Evolutionary conservation across 208 protist species (phyloP).

Genomic region (Trypanosoma congolense): DNA sequence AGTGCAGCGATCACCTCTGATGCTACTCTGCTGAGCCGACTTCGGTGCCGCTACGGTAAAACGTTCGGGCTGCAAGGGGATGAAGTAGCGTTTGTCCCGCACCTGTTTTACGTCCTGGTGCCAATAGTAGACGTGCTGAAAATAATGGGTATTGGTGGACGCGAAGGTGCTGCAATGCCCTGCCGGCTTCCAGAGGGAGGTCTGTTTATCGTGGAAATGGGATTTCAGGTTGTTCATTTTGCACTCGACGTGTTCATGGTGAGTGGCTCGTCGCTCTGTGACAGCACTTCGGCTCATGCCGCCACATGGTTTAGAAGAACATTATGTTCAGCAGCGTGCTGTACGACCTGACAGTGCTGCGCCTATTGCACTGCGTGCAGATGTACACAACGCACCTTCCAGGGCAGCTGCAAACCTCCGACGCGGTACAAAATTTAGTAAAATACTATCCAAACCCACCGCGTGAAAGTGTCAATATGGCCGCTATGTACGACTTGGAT

Average conservation of each 20-base stretch:
- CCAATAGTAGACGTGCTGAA: conserved; percentile 16
- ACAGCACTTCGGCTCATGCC: conserved; percentile 41
- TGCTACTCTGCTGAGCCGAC: conserved; percentile 58
- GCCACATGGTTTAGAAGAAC: conserved; percentile 65
- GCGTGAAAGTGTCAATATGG: conserved; percentile 44
- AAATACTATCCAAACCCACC: conserved; percentile 77
- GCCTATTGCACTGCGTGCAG: conserved; percentile 24
- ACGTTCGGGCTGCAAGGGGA: conserved; percentile 32
- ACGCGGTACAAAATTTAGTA: conserved; percentile 57
- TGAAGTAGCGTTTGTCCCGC: conserved; percentile 18
- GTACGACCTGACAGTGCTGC: conserved; percentile 66
- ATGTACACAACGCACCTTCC: conserved; percentile 40
- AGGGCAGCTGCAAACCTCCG: conserved; percentile 33
- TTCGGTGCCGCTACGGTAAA: conserved; percentile 84
- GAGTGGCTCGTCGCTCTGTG: conserved; percentile 46
- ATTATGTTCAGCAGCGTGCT: conserved; percentile 74
- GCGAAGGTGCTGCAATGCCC: conserved; percentile 17
- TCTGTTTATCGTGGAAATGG: conserved; percentile 80
- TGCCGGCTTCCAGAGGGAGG: conserved; percentile 49
- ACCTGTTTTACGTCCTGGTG: conserved; percentile 25
- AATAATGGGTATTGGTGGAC: conserved; percentile 5
- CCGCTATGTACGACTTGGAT: conserved; percentile 51
- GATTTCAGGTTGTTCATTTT: conserved; percentile 84
- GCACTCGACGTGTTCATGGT: conserved; percentile 84
- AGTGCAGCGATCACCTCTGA: conserved; percentile 44